Evolutionary conservation across 768 basidiomycete species (phyloP), one percentile per base, ranked within the genome.

Genomic region (Rhodotorula kratochvilovae): DNA sequence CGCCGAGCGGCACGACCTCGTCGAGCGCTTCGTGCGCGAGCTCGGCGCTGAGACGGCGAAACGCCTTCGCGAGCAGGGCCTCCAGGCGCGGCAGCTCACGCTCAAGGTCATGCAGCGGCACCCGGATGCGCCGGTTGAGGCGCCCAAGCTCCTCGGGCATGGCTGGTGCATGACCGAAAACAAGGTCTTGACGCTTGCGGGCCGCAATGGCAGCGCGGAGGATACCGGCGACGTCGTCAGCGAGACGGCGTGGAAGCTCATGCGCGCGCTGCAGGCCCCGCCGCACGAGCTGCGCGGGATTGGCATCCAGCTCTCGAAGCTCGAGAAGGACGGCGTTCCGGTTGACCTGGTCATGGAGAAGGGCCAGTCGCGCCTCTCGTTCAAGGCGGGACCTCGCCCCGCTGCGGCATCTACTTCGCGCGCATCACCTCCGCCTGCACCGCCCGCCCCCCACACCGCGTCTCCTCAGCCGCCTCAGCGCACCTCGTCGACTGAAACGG

Each of bases 111-210:
- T 96, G 89, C 89, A 88, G 76, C 86, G 95, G 31, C 88, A 91
- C 79, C 87, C 90, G 3, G 85, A 84, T 55, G 92, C 95, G 3
- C 92, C 96, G 0, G 83, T 90, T 21, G 96, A 98, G 76, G 85
- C 89, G 31, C 89, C 95, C 0, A 98, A 99, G 85, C 92, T 92
- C 71, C 85, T 97, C 77, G 94, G 95, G 0, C 94, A 96, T 76
- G 94, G 95, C 6, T 95, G 92, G 78, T 88, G 92, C 65, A 83
- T 46, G 5, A 54, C 33, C 23, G 54, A 86, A 3, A 91, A 88
- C 82, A 92, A 86, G 80, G 90, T 89, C 78, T 89, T 91, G 77
- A 81, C 83, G 0, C 78, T 86, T 3, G 29, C 36, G 2, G 58
- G 39, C 2, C 27, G 27, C 39, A 81, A 94, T 4, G 89, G 89